Base-by-base conservation (phyloP, 345 rosid species). In the Fremontodendron californicum region DNA sequence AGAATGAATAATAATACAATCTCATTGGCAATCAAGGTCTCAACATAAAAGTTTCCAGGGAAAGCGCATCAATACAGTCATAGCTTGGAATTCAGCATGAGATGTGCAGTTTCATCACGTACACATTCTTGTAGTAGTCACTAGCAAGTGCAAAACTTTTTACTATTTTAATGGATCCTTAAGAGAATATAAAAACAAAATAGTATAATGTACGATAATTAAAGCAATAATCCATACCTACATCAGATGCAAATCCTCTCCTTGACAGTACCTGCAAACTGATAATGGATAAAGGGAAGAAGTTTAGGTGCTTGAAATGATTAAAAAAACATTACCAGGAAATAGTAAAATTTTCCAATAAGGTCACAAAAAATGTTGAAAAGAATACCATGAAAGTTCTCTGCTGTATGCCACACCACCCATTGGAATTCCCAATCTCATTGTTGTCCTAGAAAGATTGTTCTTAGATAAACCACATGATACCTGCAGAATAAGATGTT, bases 241-340 rank as follows among this genome's bases (percentile, higher is more conserved):
- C 86, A 76, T 86, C 86, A 58, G 99, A 88, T 68, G 99, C 83
- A 85, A 85, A 93, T 68, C 88, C 92, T 85, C 97, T 91, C 65
- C 75, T 86, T 78, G 79, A 80, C 39, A 74, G 85, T 73, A 70
- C 75, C 75, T 82, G 86, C 58, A 89, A 85, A 80, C 98, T 93
- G 87, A 70, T 48, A 82, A 29, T 43, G 31, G 77, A 62, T 65
- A 68, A n/a, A 74, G 15, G 76, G 29, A 54, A 69, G 29, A 61
- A 15, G 19, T 60, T 73, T 31, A 79, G 66, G 27, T 12, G 39
- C 43, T 18, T 23, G 37, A n/a, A 76, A 51, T 46, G 21, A 64
- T 27, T 39, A 73, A 40, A 19, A 74, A 68, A 49, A 55, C 10
- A 37, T 6, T 19, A 37, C 21, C 31, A 74, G 60, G 69, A 23